Evolutionary conservation across 169 alveolate genomes (phyloP).

Genomic region (Perkinsus marinus): DNA sequence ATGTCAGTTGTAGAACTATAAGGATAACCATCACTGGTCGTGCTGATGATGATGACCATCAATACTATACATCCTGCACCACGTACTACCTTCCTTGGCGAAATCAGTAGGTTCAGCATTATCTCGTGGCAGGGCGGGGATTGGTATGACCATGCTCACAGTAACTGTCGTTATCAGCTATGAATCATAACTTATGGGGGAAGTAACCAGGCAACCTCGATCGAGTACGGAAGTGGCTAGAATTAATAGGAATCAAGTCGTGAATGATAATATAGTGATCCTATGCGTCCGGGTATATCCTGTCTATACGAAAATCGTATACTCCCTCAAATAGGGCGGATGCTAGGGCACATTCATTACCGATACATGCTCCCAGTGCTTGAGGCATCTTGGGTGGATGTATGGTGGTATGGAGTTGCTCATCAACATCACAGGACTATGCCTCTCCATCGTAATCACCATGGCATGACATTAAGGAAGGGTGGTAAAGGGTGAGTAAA

Average conservation of each 20-base stretch:
- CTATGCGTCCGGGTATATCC: background rate
- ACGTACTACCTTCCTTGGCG: background rate
- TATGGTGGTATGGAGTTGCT: background rate
- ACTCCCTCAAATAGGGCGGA: background rate
- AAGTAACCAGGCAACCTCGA: no score
- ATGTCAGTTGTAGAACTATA: background rate
- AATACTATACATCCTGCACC: background rate
- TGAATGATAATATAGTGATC: background rate
- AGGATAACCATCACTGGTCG: background rate
- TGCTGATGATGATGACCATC: background rate
- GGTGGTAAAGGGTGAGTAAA: background rate
- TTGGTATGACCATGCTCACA: background rate
- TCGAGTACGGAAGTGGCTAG: background rate
- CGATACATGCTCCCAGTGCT: no score
- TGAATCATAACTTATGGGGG: no score
- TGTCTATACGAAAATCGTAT: background rate
- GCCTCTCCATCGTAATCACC: background rate
- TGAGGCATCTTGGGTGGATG: no score
- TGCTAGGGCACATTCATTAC: no score
- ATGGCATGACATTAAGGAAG: background rate
- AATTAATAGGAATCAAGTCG: no score
- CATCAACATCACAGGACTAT: background rate
- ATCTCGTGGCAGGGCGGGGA: background rate
- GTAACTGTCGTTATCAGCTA: no score
- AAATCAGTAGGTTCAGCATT: background rate